These are phyloP conservation scores for Brassica rapa DNA, from an alignment of 345 rosid genomes.

Conservation along the genomic window DNA sequence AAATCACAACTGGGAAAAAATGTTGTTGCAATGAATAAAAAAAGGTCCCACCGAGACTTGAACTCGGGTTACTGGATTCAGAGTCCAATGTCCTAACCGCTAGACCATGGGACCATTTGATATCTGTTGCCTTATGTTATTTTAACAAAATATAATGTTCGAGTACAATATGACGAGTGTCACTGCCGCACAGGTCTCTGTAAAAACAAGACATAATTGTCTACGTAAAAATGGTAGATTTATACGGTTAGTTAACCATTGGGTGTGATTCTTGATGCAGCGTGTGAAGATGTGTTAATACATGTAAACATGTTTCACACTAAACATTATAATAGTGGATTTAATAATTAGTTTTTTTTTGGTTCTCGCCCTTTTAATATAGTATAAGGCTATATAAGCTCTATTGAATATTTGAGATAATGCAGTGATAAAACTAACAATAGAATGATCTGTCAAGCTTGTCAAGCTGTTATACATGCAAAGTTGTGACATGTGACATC, in stretches of 20 bases:
- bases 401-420: neutral
- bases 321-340: neutral
- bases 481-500: neutral
- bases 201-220: too few species aligned
- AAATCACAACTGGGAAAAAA: neutral
- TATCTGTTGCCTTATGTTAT: neutral
- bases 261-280: too few species aligned
- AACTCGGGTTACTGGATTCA: conserved; percentile 98
- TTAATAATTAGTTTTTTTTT: neutral
- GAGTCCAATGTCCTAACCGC: neutral
- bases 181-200: conserved; percentile 38
- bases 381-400: neutral
- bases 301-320: too few species aligned
- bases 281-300: too few species aligned
- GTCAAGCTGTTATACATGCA: neutral
- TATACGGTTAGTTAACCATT: too few species aligned
- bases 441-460: neutral
- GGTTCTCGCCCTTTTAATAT: neutral
- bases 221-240: too few species aligned
- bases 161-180: conserved; percentile 2
- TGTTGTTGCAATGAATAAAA: neutral
- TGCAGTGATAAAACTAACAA: neutral
- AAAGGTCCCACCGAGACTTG: conserved; percentile 90
- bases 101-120: neutral
- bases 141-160: too few species aligned